phyloP scores from a whole-genome alignment of 768 basidiomycete species.

The Tylopilus balloui region DNA sequence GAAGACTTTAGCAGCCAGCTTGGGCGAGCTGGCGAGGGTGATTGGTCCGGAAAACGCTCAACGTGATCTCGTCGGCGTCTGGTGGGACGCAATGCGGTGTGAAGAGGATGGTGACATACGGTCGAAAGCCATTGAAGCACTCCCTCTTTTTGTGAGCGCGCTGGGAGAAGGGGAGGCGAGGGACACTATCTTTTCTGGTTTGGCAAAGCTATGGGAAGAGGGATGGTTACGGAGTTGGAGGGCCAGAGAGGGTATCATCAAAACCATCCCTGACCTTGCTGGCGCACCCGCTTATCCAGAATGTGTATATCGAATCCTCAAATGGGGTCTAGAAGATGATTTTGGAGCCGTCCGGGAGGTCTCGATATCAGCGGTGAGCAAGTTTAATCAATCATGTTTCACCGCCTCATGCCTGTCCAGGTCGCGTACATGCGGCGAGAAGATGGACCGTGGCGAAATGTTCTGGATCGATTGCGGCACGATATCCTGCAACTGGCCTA shows the following conservation, averaged over 20 bases:
- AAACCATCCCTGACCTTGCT: constrained; percentile 49
- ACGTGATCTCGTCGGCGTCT: constrained; percentile 67
- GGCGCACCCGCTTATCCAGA: constrained; percentile 41
- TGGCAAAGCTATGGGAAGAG: constrained; percentile 55
- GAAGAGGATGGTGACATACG: constrained; percentile 66
- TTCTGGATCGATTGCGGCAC: constrained; percentile 35
- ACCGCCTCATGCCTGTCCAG: constrained; percentile 30
- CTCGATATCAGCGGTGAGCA: constrained; percentile 59
- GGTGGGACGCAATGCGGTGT: constrained; percentile 53
- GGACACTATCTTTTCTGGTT: constrained; percentile 40
- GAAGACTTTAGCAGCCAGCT: constrained; percentile 77
- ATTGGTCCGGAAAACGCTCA: constrained; percentile 67
- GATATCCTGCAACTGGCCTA: constrained; percentile 44
- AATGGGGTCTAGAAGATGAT: constrained; percentile 62
- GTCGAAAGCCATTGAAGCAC: constrained; percentile 63
- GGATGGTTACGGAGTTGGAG: constrained; percentile 70
- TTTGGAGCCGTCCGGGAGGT: constrained; percentile 85
- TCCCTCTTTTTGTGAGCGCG: constrained; percentile 51
- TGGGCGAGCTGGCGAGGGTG: constrained; percentile 86
- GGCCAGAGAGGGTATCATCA: constrained; percentile 67
- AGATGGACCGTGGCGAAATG: constrained; percentile 33
- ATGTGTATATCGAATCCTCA: constrained; percentile 51
- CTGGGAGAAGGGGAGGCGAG: constrained; percentile 47
- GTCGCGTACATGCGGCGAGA: constrained; percentile 45
- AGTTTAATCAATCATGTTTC: constrained; percentile 7